Percentiles rank a stretch among this genome's conserved stretches.
Evolutionary conservation across 768 basidiomycete species (phyloP).

Genomic region (Tricholoma terreum): DNA sequence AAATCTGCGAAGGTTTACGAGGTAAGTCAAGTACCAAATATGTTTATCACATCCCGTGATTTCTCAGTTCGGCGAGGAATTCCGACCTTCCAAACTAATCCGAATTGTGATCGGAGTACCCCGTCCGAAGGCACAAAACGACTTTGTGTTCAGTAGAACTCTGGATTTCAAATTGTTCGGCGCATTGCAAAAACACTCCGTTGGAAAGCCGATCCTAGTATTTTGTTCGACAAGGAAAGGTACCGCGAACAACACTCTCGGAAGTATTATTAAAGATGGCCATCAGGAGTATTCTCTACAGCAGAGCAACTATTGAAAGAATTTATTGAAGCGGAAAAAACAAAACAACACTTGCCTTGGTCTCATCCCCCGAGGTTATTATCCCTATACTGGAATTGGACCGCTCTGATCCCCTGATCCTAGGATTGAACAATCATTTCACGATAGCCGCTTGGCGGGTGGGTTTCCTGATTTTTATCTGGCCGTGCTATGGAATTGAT

Average conservation of each 20-base stretch:
- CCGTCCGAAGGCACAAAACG: constrained; percentile 62
- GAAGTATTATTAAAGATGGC: neutral
- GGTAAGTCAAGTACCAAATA: constrained; percentile 34
- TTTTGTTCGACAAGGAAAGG: constrained; percentile 91
- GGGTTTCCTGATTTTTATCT: constrained; percentile 14
- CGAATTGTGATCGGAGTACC: constrained; percentile 71
- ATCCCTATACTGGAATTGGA: neutral
- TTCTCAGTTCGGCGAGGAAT: constrained; percentile 87
- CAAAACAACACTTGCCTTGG: constrained; percentile 64
- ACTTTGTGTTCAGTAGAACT: constrained; percentile 68
- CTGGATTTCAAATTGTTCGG: constrained; percentile 74
- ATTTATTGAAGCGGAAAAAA: constrained; percentile 54
- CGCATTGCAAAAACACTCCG: constrained; percentile 68
- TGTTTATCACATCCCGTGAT: neutral
- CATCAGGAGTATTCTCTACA: constrained; percentile 54
- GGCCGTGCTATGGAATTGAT: neutral
- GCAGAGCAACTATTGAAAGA: constrained; percentile 78
- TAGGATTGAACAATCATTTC: constrained; percentile 57
- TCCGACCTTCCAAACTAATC: constrained; percentile 78
- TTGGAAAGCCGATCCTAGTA: constrained; percentile 81
- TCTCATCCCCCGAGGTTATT: constrained; percentile 50
- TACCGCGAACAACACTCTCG: constrained; percentile 18
- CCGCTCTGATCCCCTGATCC: constrained; percentile 1
- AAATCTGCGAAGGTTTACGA: constrained; percentile 64
- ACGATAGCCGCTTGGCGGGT: constrained; percentile 69